Base-by-base conservation (phyloP, 495 filamentous ascomycete genomes). In the Darksidea phi region DNA sequence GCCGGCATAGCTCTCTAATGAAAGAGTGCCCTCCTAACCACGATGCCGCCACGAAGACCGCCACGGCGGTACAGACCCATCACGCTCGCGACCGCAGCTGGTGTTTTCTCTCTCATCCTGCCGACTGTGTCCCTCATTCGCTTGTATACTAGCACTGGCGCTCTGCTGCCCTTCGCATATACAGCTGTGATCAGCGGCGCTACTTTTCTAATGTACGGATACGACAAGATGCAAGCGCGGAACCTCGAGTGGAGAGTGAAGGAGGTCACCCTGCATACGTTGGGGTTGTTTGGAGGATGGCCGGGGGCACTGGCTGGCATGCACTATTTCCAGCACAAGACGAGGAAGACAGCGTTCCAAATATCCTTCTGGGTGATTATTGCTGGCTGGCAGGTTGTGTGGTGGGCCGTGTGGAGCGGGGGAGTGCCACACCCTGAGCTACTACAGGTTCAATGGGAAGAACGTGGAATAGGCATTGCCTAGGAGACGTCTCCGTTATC, bases 311-410 rank as follows among this genome's bases (percentile, higher is more conserved):
- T 69, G 34, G 11, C 63, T 10, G 66, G 53, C 15, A 57, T 62
- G 45, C 59, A 62, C 21, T 63, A 36, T 49, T 69, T 69, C 28
- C 57, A 63, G 28, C 66, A 69, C 25, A 69, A 69, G 48, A 69
- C 66, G 34, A 51, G 43, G 53, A 69, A 69, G 55, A 41, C 17
- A 15, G 20, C 52, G 1, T 69, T 62, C 48, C 59, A 59, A 53
- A 20, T 59, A 0, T 21, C 41, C n/a, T 66, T 69, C 28, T 69
- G 66, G 66, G 23, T 6, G 6, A 69, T 69, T 42, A 52, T 69
- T 8, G 11, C 48, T 17, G 57, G 53, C 2, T 63, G 61, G 56
- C 62, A 66, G 45, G 7, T 46, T 10, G 28, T 66, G 18, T 69
- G 61, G 61, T 67, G 54, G 48, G 59, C 56, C 17, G 12, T 60